Base-by-base conservation (phyloP, 2,329 filamentous ascomycete species). In the Knufia fluminis region DNA sequence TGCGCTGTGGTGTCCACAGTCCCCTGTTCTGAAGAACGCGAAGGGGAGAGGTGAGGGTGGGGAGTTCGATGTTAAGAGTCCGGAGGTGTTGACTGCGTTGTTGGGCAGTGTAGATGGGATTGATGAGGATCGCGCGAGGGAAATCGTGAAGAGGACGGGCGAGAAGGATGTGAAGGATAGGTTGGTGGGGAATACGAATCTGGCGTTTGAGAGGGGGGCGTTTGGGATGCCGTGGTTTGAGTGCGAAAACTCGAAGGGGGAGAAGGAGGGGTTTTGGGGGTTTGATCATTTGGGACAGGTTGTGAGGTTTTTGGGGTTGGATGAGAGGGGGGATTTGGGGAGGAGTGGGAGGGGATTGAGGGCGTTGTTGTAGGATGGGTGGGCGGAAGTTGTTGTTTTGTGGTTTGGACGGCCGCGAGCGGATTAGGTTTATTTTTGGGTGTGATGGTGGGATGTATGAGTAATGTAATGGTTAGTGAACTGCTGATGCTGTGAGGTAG, bases 221-320 rank as follows among this genome's bases (percentile, higher is more conserved):
- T 91, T 86, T 65, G 86, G 86, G 0, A 78, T 80, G 44, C 86
- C 86, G 1, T 91, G 86, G 85, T 71, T 86, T 53, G 73, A 48
- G 28, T 73, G 46, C 26, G 31, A 17, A 71, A 16, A 79, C 83
- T 57, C 62, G 20, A 62, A 61, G 1, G 64, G 74, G 53, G 82
- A 82, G 0, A 42, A 24, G 2, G 80, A 85, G 68, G 78, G 82
- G 0, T 87, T 89, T 63, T 90, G 89, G 65, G 85, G 85, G 2
- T 88, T 83, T 65, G 85, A 90, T 66, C 80, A 82, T 51, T 86
- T 82, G 63, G 76, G 81, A 56, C 84, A 78, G 58, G 75, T 90
- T 57, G 89, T 82, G 67, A 70, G 76, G 51, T 84, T 78, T 61
- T 64, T 89, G 41, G 80, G 71, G 0, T 57, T 88, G 46, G 63